Conservation (phyloP, 345 rosid genomes). For the Anacardium occidentale region DNA sequence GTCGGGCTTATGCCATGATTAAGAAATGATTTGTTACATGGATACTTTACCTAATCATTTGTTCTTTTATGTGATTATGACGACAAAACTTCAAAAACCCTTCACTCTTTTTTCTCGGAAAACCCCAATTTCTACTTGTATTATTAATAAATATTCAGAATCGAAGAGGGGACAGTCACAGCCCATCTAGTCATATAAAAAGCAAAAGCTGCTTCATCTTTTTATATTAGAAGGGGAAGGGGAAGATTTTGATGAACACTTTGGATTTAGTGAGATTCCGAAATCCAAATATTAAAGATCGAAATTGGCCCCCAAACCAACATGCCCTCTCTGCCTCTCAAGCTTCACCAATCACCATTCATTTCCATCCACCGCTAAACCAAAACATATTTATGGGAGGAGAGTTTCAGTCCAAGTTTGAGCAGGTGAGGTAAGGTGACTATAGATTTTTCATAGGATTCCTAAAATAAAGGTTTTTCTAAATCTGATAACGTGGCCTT, state of each 20-base stretch:
- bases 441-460: neutral
- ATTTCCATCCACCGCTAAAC: neutral
- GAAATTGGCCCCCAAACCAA: neutral
- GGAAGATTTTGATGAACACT: neutral
- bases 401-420: neutral
- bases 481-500: constrained; percentile 7
- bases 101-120: too few species aligned
- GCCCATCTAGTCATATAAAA: neutral
- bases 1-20: neutral
- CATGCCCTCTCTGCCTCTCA: constrained; percentile 30
- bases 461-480: neutral
- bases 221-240: neutral
- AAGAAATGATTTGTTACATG: neutral
- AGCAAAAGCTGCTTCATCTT: neutral
- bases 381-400: neutral
- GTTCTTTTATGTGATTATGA: too few species aligned
- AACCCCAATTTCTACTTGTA: too few species aligned
- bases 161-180: too few species aligned
- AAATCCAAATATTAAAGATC: neutral
- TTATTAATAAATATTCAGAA: too few species aligned
- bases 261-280: neutral
- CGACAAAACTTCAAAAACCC: too few species aligned
- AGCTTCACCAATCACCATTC: neutral
- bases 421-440: neutral
- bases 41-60: neutral